A percentile compares a stretch with the other conserved stretches of the same genome.
Conservation (phyloP, 331 rosid genomes). For the Ulmus americana region DNA sequence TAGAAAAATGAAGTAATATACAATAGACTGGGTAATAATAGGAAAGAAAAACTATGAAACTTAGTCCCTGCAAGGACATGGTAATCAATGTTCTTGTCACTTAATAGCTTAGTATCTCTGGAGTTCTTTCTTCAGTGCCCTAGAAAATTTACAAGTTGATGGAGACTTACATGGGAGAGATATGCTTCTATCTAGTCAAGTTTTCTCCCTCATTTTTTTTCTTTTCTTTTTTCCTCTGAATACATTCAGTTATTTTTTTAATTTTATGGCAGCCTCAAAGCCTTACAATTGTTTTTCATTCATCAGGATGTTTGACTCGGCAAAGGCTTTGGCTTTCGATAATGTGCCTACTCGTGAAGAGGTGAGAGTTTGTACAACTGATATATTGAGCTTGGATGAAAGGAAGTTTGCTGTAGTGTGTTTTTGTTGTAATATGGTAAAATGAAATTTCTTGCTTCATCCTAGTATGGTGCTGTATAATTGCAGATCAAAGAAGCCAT, state of each 20-base stretch:
- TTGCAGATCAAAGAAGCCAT: slow-evolving; percentile 75
- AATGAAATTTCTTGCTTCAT: slow-evolving; percentile 13
- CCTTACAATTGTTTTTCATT: slow-evolving; percentile 13
- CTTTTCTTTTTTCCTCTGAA: not conserved
- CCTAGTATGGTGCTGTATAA: slow-evolving; percentile 14
- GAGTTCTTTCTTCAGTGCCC: not conserved
- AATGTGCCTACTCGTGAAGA: slow-evolving; percentile 64
- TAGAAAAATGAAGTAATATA: no score
- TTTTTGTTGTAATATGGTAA: slow-evolving; percentile 5
- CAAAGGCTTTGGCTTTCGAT: slow-evolving; percentile 80
- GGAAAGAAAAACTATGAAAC: not conserved
- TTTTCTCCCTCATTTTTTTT: not conserved
- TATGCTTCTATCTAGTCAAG: no score
- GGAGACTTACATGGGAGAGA: not conserved
- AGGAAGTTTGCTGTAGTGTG: not conserved
- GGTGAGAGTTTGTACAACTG: slow-evolving; percentile 33
- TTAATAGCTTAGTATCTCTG: not conserved
- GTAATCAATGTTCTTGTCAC: not conserved
- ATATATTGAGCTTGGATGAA: slow-evolving; percentile 2
- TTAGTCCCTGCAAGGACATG: not conserved
- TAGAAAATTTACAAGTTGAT: not conserved
- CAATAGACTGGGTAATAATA: not conserved
- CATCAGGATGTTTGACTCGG: slow-evolving; percentile 69
- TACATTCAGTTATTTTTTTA: not conserved
- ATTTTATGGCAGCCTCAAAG: not conserved